A percentile compares a stretch with the other conserved stretches of the same genome.
phyloP scores from a whole-genome alignment of 1,139 yeast genomes.

The Komagataea norvegica region DNA sequence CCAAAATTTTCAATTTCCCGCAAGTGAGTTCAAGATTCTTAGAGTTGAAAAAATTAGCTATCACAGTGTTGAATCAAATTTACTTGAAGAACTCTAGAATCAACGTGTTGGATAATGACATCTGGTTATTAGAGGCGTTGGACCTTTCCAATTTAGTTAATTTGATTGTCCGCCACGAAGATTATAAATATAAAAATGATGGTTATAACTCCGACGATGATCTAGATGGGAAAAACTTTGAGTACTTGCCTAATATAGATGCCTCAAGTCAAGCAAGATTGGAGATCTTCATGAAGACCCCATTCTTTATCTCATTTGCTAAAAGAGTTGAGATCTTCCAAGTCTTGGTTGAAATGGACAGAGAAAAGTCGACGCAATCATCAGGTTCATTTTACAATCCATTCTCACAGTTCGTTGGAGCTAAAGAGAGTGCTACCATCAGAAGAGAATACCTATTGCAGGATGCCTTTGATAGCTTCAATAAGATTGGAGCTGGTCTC shows the following conservation, averaged over 20 bases:
- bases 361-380: slow-evolving; percentile 27
- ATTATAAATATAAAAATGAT: slow-evolving; percentile 19
- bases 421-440: slow-evolving; percentile 46
- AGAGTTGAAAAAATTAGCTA: slow-evolving; percentile 33
- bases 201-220: slow-evolving; percentile 22
- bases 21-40: neutral
- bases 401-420: slow-evolving; percentile 14
- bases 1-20: slow-evolving; percentile 10
- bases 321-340: slow-evolving; percentile 73
- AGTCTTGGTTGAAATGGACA: slow-evolving; percentile 52
- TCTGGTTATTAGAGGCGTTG: slow-evolving; percentile 20
- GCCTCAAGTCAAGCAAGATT: slow-evolving; percentile 27
- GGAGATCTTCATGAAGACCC: slow-evolving; percentile 57
- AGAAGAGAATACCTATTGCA: slow-evolving; percentile 65
- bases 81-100: slow-evolving; percentile 67
- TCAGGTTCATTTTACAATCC: slow-evolving; percentile 10
- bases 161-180: slow-evolving; percentile 19
- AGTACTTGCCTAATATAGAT: slow-evolving; percentile 5
- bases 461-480: slow-evolving; percentile 66
- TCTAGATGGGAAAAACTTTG: slow-evolving; percentile 13
- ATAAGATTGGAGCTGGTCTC: slow-evolving; percentile 44
- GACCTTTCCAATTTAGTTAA: slow-evolving; percentile 11
- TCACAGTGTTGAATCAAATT: slow-evolving; percentile 60
- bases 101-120: slow-evolving; percentile 24
- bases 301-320: slow-evolving; percentile 75